Evolutionary conservation across 2,329 filamentous ascomycete genomes (phyloP), one percentile per base, ranked within the genome.

Genomic region (Albophoma yamanashiensis): DNA sequence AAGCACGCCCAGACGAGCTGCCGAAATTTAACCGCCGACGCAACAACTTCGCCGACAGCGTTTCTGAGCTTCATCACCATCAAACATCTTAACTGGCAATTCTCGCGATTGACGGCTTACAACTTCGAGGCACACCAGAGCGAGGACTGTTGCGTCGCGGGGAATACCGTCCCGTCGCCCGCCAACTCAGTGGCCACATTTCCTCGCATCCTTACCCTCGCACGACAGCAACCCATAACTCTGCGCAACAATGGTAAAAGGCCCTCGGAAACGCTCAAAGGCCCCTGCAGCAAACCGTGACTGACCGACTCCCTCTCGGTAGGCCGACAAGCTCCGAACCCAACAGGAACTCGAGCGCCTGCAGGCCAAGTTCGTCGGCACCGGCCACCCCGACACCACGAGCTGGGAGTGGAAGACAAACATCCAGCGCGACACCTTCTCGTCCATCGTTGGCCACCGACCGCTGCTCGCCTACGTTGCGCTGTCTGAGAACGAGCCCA

Each of bases 381-480:
- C 94, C 4, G 94, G 94, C 31, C 92, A 97, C 75, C 91, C 93
- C 52, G 94, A 99, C 78, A 97, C 93, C 17, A 96, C 92, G 34
- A 95, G 91, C 74, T 94, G 94, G 86, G 94, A 99, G 77, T 99
- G 92, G 92, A 89, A 89, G 57, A 92, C 89, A 62, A 99, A 97
- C 78, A 93, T 97, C 71, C 85, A 92, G 71, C 92, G 94, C 73
- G 94, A 99, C 78, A 95, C 89, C 27, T 92, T 93, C 72, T 85
- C 92, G 25, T 92, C 87, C 64, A 92, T 96, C 68, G 83, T 94
- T 64, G 94, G 94, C 25, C 94, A 99, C 72, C 89, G 92, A 20
- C 89, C 92, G 9, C 81, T 97, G 62, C 81, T 97, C 20, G 86
- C 89, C 45, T 97, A 96, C 74, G 92, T 97, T 80, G 83, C 89